Conservation (phyloP, 192 early-diverging fungal species). For the Blastocladiella britannica region DNA sequence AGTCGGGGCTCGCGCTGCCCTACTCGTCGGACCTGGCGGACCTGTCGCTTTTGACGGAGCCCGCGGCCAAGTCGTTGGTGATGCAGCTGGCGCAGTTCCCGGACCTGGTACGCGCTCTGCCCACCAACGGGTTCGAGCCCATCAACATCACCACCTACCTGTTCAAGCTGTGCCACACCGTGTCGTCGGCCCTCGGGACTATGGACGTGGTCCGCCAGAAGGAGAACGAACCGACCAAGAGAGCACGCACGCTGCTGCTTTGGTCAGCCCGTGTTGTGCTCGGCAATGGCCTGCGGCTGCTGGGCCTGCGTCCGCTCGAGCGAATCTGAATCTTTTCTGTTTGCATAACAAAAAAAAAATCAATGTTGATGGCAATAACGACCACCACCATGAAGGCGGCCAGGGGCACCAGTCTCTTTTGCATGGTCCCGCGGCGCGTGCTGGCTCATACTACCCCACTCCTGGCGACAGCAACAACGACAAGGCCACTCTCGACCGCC, state of each 20-base stretch:
- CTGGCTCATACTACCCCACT: no score
- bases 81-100: slow-evolving; percentile 63
- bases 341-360: no score
- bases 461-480: no score
- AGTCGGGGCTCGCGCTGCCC: slow-evolving; percentile 30
- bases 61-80: slow-evolving; percentile 46
- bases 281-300: slow-evolving; percentile 60
- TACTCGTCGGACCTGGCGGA: slow-evolving; percentile 23
- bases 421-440: no score
- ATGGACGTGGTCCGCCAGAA: slow-evolving; percentile 55
- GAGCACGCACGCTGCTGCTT: slow-evolving; percentile 75
- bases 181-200: slow-evolving; percentile 54
- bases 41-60: slow-evolving; percentile 44
- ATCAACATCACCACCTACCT: slow-evolving; percentile 70
- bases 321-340: slow-evolving; percentile 66
- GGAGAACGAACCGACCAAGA: slow-evolving; percentile 50
- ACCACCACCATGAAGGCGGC: no score
- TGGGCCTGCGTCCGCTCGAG: slow-evolving; percentile 67
- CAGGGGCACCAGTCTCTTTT: no score
- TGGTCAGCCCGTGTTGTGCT: slow-evolving; percentile 61
- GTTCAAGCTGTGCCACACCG: slow-evolving; percentile 56
- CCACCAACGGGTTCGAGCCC: slow-evolving; percentile 47
- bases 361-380: no score
- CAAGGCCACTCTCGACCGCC: no score
- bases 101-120: slow-evolving; percentile 47